Conservation (phyloP, 2,329 filamentous ascomycete genomes). For the Sporothrix schenckii region DNA sequence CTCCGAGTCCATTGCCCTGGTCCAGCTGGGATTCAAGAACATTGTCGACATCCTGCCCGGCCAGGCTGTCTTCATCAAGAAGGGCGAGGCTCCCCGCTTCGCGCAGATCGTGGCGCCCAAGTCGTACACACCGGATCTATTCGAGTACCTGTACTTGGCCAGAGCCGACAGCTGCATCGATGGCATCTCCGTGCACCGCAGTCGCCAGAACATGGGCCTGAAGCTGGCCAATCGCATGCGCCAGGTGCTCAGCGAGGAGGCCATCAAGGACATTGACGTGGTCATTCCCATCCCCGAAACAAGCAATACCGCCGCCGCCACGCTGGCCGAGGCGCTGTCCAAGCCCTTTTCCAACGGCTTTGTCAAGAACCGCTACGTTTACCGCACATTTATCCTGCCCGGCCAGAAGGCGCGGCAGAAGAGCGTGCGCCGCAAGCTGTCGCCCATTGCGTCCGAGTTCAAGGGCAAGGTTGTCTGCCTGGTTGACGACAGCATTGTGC, state of each 20-base stretch:
- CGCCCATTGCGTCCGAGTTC: slow-evolving; percentile 84
- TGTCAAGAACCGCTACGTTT: slow-evolving; percentile 87
- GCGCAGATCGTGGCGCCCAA: slow-evolving; percentile 69
- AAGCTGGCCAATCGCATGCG: slow-evolving; percentile 75
- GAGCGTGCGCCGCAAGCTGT: slow-evolving; percentile 86
- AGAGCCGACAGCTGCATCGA: slow-evolving; percentile 82
- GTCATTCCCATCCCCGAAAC: slow-evolving; percentile 52
- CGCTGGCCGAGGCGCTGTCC: slow-evolving; percentile 71
- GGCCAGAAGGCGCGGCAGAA: slow-evolving; percentile 80
- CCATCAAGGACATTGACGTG: slow-evolving; percentile 75
- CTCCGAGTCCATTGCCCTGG: slow-evolving; percentile 82
- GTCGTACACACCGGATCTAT: slow-evolving; percentile 80
- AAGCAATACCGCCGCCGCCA: slow-evolving; percentile 76
- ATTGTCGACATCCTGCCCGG: slow-evolving; percentile 79
- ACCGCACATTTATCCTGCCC: slow-evolving; percentile 77
- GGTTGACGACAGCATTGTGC: slow-evolving; percentile 73
- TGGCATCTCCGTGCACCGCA: slow-evolving; percentile 82
- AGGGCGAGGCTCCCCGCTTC: slow-evolving; percentile 72
- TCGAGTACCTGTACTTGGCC: slow-evolving; percentile 87
- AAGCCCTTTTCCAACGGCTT: slow-evolving; percentile 82
- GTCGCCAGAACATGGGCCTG: slow-evolving; percentile 82
- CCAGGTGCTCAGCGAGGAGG: slow-evolving; percentile 67
- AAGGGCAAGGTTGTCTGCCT: slow-evolving; percentile 76
- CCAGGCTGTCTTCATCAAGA: slow-evolving; percentile 65
- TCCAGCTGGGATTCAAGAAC: slow-evolving; percentile 76